Percentiles rank a stretch among this genome's conserved stretches.
These are phyloP conservation scores for Lasiodiplodia hormozganensis DNA, from an alignment of 2,329 filamentous ascomycete genomes.

Conservation along the genomic window DNA sequence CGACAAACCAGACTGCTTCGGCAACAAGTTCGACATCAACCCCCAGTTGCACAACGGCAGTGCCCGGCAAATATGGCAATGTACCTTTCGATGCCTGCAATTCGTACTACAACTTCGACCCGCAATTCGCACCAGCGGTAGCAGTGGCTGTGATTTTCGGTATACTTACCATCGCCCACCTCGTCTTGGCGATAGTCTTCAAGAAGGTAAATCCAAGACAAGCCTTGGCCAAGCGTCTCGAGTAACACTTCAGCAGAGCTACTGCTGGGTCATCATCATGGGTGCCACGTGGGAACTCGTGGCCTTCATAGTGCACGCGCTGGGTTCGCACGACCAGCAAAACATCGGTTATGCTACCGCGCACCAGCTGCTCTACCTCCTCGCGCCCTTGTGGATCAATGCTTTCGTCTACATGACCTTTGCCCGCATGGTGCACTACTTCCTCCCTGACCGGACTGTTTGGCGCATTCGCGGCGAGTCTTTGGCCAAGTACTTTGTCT, in stretches of 20 bases:
- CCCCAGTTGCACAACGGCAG: slow-evolving; percentile 35
- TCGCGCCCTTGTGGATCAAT: slow-evolving; percentile 55
- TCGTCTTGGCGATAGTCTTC: slow-evolving; percentile 35
- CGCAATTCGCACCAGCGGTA: slow-evolving; percentile 37
- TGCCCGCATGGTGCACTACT: slow-evolving; percentile 51
- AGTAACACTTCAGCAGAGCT: slow-evolving; percentile 35
- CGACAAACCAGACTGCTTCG: slow-evolving; percentile 30
- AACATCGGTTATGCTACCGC: slow-evolving; percentile 39
- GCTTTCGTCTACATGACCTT: slow-evolving; percentile 52
- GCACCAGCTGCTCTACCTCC: slow-evolving; percentile 53
- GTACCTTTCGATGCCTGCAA: slow-evolving; percentile 39
- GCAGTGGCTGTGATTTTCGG: slow-evolving; percentile 38
- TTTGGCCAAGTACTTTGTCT: slow-evolving; percentile 53
- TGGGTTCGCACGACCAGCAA: slow-evolving; percentile 51
- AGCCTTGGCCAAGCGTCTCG: background rate
- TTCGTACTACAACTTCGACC: slow-evolving; percentile 37
- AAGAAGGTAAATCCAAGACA: slow-evolving; percentile 25
- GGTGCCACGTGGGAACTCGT: slow-evolving; percentile 52
- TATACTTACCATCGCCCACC: slow-evolving; percentile 36
- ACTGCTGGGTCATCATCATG: slow-evolving; percentile 56
- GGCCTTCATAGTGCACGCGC: slow-evolving; percentile 50
- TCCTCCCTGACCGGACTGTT: slow-evolving; percentile 44
- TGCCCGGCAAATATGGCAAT: slow-evolving; percentile 37
- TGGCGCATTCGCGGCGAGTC: slow-evolving; percentile 45
- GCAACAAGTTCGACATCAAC: background rate